Evolutionary conservation across 2,329 filamentous ascomycete species (phyloP).

Genomic region (Chaetomium olivaceum): DNA sequence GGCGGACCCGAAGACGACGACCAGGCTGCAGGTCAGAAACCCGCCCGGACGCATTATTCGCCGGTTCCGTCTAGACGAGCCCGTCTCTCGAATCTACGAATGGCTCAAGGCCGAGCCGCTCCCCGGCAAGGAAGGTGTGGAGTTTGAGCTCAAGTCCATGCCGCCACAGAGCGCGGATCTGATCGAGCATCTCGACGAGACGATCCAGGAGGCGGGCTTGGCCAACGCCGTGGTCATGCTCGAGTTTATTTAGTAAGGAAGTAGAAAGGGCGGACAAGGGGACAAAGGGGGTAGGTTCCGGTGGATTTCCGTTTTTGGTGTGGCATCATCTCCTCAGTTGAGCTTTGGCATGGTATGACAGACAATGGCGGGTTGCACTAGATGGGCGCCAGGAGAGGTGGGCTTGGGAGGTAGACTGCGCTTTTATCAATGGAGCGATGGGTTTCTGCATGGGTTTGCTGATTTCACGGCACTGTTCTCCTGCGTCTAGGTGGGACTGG

Average conservation of each 20-base stretch:
- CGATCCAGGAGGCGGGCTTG: conserved; percentile 77
- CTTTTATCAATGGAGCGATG: background rate
- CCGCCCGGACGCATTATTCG: conserved; percentile 82
- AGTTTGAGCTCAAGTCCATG: conserved; percentile 88
- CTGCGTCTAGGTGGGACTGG: background rate
- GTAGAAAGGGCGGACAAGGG: background rate
- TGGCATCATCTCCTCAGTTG: conserved; percentile 2
- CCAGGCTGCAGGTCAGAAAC: conserved; percentile 90
- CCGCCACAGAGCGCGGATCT: conserved; percentile 73
- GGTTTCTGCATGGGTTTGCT: background rate
- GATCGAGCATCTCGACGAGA: conserved; percentile 70
- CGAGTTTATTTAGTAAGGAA: conserved; percentile 77
- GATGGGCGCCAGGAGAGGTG: conserved; percentile 7
- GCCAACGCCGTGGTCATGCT: conserved; percentile 96
- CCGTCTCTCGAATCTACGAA: conserved; percentile 84
- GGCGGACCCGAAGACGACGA: conserved; percentile 68
- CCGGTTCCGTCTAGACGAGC: conserved; percentile 75
- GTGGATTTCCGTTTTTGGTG: background rate
- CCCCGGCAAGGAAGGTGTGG: conserved; percentile 72
- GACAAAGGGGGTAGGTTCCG: background rate
- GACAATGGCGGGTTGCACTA: conserved; percentile 13
- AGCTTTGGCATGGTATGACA: background rate
- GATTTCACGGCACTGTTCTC: background rate
- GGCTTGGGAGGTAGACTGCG: conserved; percentile 7
- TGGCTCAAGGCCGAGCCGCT: conserved; percentile 91